Evolutionary conservation across 1,284 basidiomycete genomes (phyloP).

Genomic region (Leccinum olivaceoglutinosum): DNA sequence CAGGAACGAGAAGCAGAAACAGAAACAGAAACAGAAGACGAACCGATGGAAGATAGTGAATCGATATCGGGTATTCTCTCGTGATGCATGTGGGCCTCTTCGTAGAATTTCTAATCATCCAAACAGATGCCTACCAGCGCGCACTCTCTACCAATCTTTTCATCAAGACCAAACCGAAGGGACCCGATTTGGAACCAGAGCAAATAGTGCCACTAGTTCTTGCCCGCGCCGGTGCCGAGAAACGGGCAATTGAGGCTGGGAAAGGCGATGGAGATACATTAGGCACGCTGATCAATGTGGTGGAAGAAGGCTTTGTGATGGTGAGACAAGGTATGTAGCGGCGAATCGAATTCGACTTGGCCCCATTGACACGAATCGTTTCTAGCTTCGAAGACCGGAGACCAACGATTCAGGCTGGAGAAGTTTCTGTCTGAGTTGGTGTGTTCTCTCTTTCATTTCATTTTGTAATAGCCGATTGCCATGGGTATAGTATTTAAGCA

Average conservation of each 20-base stretch:
- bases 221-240: constrained; percentile 63
- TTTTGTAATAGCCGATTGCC: neutral
- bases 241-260: constrained; percentile 45
- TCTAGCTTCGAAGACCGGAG: constrained; percentile 44
- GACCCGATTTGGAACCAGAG: constrained; percentile 45
- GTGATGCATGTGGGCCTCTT: neutral
- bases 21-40: constrained; percentile 18
- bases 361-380: neutral
- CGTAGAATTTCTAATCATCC: constrained; percentile 5
- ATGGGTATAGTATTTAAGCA: constrained; percentile 40
- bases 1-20: constrained; percentile 37
- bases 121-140: constrained; percentile 50
- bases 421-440: constrained; percentile 76
- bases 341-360: neutral
- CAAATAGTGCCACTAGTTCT: constrained; percentile 63
- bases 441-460: constrained; percentile 26
- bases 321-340: constrained; percentile 48
- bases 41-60: constrained; percentile 29
- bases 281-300: constrained; percentile 44
- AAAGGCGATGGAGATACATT: constrained; percentile 43
- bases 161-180: constrained; percentile 25
- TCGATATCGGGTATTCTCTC: constrained; percentile 30
- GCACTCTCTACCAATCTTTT: constrained; percentile 53
- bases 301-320: constrained; percentile 57
- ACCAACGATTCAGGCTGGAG: constrained; percentile 67